Base-by-base conservation (phyloP, 1,284 basidiomycete species). In the Rhodotorula sp. region DNA sequence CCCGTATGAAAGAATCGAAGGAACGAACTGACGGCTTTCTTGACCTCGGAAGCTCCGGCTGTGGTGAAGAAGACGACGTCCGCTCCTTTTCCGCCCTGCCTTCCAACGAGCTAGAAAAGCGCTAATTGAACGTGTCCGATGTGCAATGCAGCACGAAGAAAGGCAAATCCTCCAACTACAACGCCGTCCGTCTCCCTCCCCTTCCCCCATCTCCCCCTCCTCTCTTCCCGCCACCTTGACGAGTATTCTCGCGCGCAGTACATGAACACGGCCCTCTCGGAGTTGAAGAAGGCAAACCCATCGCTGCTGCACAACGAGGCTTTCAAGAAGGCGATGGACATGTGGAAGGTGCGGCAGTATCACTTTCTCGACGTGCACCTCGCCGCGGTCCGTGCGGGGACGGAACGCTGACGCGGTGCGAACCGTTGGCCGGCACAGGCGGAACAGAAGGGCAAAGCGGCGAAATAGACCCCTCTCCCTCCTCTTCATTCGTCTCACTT, bases 281-380 rank as follows among this genome's bases (percentile, higher is more conserved):
- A 63, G 24, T 44, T 70, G 48, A 70, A 70, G n/a, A 70, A 70
- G 61, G 50, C 24, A 8, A 54, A 67, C 28, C 68, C 68, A 15
- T 8, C 51, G 15, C 31, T 70, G 15, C 50, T 53, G 20, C 68
- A 70, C 64, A 30, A 51, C 15, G 68, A 66, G 16, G 68, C 64
- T 52, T 63, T 64, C 37, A 20, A 66, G 37, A 60, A 61, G 52
- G 68, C 61, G 11, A 64, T 70, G 53, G 64, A 64, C 6, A 28
- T 54, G 3, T 70, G 68, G 68, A 70, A 67, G 58, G 68, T 67
- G 47, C 47, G 65, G n/a, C n/a, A n/a, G n/a, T n/a, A n/a, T n/a
- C n/a, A n/a, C n/a, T n/a, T n/a, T n/a, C n/a, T n/a, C n/a, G n/a
- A n/a, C n/a, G n/a, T n/a, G n/a, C n/a, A n/a, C n/a, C n/a, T n/a